These are phyloP conservation scores for Mrakiaceae sp. DNA, from an alignment of 1,284 basidiomycete species.

Conservation along the genomic window DNA sequence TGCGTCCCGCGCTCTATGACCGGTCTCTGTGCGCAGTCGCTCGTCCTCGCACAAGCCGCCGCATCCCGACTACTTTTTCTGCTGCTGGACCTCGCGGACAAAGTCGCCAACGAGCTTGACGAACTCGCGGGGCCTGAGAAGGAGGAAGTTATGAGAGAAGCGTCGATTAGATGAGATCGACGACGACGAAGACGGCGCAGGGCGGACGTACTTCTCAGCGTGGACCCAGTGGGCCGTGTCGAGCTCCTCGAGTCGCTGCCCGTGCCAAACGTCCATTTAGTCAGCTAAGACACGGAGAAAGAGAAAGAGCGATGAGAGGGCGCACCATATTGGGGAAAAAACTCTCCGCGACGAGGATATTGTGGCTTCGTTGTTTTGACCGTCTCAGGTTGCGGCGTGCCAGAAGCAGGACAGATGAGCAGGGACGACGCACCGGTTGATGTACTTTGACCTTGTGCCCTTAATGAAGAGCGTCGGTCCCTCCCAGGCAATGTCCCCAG, in stretches of 20 bases:
- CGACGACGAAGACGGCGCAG: not conserved
- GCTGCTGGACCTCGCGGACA: constrained; percentile 24
- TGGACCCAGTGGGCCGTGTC: constrained; percentile 38
- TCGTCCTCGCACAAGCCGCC: too few relatives aligned
- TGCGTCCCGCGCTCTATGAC: too few relatives aligned
- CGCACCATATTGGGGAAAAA: constrained; percentile 41
- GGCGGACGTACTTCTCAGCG: constrained; percentile 24
- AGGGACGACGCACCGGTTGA: constrained; percentile 31
- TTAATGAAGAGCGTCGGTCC: constrained; percentile 44
- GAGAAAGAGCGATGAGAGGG: constrained; percentile 14
- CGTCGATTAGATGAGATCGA: not conserved
- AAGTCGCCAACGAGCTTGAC: constrained; percentile 9
- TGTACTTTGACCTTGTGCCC: constrained; percentile 41
- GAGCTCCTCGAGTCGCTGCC: constrained; percentile 24
- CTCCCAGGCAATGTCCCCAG: constrained; percentile 28
- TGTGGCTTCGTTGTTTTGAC: constrained; percentile 22
- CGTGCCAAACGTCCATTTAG: not conserved
- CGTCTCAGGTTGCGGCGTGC: too few relatives aligned
- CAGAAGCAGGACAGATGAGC: too few relatives aligned
- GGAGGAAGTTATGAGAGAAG: not conserved
- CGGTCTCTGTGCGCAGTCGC: too few relatives aligned
- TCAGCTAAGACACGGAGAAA: too few relatives aligned
- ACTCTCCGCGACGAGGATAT: constrained; percentile 37
- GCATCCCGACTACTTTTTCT: too few relatives aligned
- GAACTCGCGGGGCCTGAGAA: constrained; percentile 6